Evolutionary conservation across 202 grass and related monocot species (phyloP).

Genomic region (Panicum hallii): DNA sequence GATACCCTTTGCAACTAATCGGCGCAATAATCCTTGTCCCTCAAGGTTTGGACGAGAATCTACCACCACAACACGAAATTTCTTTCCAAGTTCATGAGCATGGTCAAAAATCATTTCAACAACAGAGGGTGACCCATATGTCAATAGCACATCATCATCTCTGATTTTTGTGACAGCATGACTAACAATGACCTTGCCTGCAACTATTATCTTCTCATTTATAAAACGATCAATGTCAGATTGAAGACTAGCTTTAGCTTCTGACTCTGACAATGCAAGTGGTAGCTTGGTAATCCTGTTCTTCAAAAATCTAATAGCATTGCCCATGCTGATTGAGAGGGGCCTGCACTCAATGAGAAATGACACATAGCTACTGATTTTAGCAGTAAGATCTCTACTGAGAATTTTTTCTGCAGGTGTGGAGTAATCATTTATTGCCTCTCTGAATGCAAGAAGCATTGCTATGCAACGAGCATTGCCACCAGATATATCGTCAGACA

Average conservation of each 20-base stretch:
- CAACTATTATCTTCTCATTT: constrained; percentile 81
- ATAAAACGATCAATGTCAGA: constrained; percentile 84
- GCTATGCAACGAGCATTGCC: constrained; percentile 76
- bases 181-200: constrained; percentile 68
- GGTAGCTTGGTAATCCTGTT: constrained; percentile 62
- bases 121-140: constrained; percentile 73
- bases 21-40: constrained; percentile 61
- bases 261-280: constrained; percentile 59
- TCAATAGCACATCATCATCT: constrained; percentile 77
- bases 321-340: constrained; percentile 87
- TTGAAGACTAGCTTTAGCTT: constrained; percentile 74
- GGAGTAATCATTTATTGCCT: constrained; percentile 75
- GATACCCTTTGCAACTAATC: constrained; percentile 67
- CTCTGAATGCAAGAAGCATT: constrained; percentile 84
- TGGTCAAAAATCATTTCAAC: constrained; percentile 77
- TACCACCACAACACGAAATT: constrained; percentile 68
- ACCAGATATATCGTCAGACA: constrained; percentile 67
- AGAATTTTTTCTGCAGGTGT: constrained; percentile 75
- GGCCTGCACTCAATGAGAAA: constrained; percentile 80
- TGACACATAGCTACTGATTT: constrained; percentile 75
- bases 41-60: constrained; percentile 76
- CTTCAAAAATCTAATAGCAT: constrained; percentile 84
- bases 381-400: constrained; percentile 64
- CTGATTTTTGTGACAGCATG: constrained; percentile 73
- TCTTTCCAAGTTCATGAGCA: constrained; percentile 63